Conservation (phyloP, 2,329 filamentous ascomycete species). For the Beauveria bassiana region DNA sequence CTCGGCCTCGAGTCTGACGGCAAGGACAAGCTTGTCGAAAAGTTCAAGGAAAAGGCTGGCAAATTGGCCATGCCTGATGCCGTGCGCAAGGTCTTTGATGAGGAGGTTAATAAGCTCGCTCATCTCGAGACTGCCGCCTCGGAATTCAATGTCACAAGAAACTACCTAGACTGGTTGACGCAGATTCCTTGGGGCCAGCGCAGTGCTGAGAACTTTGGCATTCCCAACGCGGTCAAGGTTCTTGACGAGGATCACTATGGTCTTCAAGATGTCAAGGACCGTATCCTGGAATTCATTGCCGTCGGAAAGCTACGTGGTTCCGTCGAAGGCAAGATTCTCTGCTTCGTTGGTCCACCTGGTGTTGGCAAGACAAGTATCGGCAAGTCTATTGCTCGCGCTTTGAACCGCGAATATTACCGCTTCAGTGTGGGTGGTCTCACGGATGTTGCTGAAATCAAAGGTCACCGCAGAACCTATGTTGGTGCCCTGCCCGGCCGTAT, state of each 20-base stretch:
- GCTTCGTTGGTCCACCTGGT: constrained; percentile 93
- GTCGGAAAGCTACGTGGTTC: constrained; percentile 95
- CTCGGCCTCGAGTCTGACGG: constrained; percentile 95
- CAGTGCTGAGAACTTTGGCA: constrained; percentile 94
- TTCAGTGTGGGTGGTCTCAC: constrained; percentile 96
- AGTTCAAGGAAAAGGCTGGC: constrained; percentile 89
- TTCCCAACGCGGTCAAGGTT: constrained; percentile 81
- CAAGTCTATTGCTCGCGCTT: constrained; percentile 89
- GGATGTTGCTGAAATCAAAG: constrained; percentile 98
- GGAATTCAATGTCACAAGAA: constrained; percentile 96
- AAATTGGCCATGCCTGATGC: constrained; percentile 95
- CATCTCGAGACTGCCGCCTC: constrained; percentile 93
- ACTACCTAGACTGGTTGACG: constrained; percentile 97
- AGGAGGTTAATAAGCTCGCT: constrained; percentile 94
- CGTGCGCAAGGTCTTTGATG: constrained; percentile 95
- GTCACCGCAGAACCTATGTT: constrained; percentile 91
- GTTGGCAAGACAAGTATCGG: constrained; percentile 98
- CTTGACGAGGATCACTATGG: constrained; percentile 96
- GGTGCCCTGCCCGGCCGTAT: constrained; percentile 92
- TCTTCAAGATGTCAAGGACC: constrained; percentile 95
- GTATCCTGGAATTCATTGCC: constrained; percentile 95
- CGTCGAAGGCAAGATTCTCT: constrained; percentile 96
- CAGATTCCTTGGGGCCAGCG: constrained; percentile 96
- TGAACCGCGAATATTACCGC: constrained; percentile 95
- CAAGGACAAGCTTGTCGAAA: constrained; percentile 96